Evolutionary conservation across 345 rosid genomes (phyloP), one percentile per base, ranked within the genome.

Genomic region (Populus alba): DNA sequence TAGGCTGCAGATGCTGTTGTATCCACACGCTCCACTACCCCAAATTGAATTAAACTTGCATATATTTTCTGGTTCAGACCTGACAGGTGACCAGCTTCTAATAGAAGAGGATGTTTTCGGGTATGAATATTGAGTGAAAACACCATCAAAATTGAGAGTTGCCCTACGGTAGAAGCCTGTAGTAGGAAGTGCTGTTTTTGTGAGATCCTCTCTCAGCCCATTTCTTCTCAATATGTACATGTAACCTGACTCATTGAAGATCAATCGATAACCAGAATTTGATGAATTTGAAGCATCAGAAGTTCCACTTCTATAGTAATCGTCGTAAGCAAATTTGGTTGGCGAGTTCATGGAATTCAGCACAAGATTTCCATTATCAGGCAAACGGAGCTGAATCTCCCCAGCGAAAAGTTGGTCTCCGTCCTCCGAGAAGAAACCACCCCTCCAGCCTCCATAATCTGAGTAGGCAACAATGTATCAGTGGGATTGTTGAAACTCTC

Each of bases 21-120:
- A 78, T 37, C 88, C 88, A 29, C 88, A 85, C 13, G 80, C 70
- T 27, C 88, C 86, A 12, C 80, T 70, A 5, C 83, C 0, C 0
- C 13, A 59, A 8, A 2, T 2, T 22, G 16, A 12, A 41, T 41
- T 41, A 2, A 10, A 41, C 15, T 41, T 11, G 75, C 88, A 85
- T 8, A 85, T 82, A n/a, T 82, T 78, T 61, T 45, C 20, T 1
- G 88, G 88, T 16, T 23, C 38, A 15, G 63, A n/a, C 27, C 63
- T 3, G 25, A n/a, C 63, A n/a, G 12, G 13, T 18, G 63, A 59
- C 63, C 63, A 59, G 6, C 63, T 59, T 59, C 25, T 23, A 9
- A 8, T 59, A 59, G 47, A 41, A 41, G 47, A 41, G 47, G 15
- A 59, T n/a, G 25, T 59, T n/a, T 59, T n/a, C 29, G 63, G 63